Conservation (phyloP, 371 early-diverging fungal species). For the Mucor plumbeus region DNA sequence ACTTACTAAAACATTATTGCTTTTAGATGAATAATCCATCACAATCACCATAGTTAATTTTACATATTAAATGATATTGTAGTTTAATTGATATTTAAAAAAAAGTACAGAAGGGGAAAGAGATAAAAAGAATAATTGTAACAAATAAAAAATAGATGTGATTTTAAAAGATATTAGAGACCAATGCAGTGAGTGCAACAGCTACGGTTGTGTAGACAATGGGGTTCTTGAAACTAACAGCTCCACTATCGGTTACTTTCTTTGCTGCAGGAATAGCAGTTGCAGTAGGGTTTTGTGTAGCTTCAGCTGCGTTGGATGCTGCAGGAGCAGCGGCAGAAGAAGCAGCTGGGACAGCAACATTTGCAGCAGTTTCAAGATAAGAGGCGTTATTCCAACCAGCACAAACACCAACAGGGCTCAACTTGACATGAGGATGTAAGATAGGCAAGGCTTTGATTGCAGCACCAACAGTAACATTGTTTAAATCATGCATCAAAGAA, state of each 20-base stretch:
- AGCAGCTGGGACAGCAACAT: conserved; percentile 14
- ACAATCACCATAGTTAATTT: neutral
- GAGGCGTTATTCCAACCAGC: conserved; percentile 38
- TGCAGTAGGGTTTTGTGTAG: conserved; percentile 3
- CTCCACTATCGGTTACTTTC: conserved; percentile 1
- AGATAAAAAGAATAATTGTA: neutral
- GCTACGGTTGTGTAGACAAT: conserved; percentile 6
- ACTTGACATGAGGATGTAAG: conserved; percentile 45
- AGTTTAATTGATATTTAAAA: neutral
- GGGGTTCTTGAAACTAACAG: neutral
- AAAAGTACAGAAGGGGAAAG: conserved; percentile 3
- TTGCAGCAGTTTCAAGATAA: conserved; percentile 34
- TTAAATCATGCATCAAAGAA: conserved; percentile 63
- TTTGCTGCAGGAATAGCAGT: conserved; percentile 18
- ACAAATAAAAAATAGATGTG: conserved; percentile 3
- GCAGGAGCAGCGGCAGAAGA: conserved; percentile 28
- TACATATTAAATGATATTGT: conserved; percentile 1
- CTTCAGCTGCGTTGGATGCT: neutral
- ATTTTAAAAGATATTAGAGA: conserved; percentile 6
- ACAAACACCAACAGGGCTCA: conserved; percentile 48
- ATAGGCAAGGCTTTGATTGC: conserved; percentile 62
- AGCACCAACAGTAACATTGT: conserved; percentile 58
- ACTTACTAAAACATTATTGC: neutral
- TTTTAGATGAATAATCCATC: neutral
- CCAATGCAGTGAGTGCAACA: conserved; percentile 13